phyloP scores from a whole-genome alignment of 2,329 filamentous ascomycete genomes.

The Trichoderma simmonsii region DNA sequence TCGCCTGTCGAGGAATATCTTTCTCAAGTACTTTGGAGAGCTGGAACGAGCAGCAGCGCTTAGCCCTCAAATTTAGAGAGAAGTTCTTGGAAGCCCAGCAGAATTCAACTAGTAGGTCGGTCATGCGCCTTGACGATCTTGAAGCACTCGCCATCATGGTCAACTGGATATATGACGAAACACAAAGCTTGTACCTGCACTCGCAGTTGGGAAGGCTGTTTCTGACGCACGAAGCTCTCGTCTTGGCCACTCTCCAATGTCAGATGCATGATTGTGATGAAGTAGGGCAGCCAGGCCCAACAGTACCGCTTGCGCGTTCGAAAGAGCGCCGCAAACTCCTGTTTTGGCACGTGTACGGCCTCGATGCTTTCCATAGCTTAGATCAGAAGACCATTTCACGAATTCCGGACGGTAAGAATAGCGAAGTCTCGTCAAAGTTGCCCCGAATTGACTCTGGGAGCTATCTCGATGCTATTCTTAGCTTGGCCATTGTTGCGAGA shows the following conservation, averaged over 20 bases:
- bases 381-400: not conserved
- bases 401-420: not conserved
- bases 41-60: not conserved
- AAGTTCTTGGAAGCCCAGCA: not conserved
- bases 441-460: not conserved
- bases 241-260: not conserved
- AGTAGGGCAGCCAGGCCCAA: not conserved
- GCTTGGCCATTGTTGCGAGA: not conserved
- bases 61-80: not conserved
- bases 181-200: not conserved
- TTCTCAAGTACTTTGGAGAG: not conserved
- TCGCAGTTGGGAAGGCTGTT: not conserved
- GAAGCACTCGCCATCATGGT: not conserved
- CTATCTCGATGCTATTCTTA: slow-evolving; percentile 4
- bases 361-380: slow-evolving; percentile 3
- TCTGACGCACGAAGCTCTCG: slow-evolving; percentile 2
- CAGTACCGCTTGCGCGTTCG: not conserved
- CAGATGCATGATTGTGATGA: not conserved
- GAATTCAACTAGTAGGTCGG: not conserved
- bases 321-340: not conserved
- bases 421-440: not conserved
- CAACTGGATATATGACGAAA: not conserved
- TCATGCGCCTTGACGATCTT: not conserved
- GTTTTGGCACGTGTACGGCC: slow-evolving; percentile 5
- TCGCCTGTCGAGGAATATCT: not conserved